phyloP scores from a whole-genome alignment of 768 basidiomycete species.

The Termitomyces sp. region DNA sequence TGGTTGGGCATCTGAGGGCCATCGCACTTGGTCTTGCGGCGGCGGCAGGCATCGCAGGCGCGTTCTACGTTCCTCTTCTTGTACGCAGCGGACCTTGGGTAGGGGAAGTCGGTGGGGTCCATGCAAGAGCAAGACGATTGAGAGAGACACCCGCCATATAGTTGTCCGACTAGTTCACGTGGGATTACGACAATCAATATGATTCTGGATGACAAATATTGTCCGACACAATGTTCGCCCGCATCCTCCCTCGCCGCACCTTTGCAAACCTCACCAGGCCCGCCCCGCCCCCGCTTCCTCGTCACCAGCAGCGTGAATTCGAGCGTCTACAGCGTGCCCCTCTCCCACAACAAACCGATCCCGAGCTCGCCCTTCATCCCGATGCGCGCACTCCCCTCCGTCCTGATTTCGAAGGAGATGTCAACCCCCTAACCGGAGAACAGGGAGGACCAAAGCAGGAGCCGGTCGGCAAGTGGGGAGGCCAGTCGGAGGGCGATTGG shows the following conservation, averaged over 20 bases:
- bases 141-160: conserved; percentile 14
- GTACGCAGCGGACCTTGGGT: conserved; percentile 4
- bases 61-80: conserved; percentile 51
- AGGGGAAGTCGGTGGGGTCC: conserved; percentile 7
- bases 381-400: conserved; percentile 60
- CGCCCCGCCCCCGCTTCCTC: conserved; percentile 72
- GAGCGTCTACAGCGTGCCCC: conserved; percentile 71
- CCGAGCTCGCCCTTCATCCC: conserved; percentile 58
- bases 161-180: conserved; percentile 13
- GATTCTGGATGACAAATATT: conserved; percentile 4
- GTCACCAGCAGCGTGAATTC: conserved; percentile 79
- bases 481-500: conserved; percentile 72
- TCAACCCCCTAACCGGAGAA: conserved; percentile 83
- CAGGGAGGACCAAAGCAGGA: conserved; percentile 85
- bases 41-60: conserved; percentile 60
- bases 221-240: conserved; percentile 7
- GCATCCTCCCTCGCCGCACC: not conserved
- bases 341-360: conserved; percentile 30
- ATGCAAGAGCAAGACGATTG: conserved; percentile 14
- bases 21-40: conserved; percentile 61
- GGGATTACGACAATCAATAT: conserved; percentile 13
- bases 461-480: conserved; percentile 63
- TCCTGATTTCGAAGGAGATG: conserved; percentile 77
- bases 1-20: conserved; percentile 51
- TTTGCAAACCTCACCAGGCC: conserved; percentile 48